Evolutionary conservation across 805 yeast genomes (phyloP).

Genomic region (Diddensiella caesifluorescens): DNA sequence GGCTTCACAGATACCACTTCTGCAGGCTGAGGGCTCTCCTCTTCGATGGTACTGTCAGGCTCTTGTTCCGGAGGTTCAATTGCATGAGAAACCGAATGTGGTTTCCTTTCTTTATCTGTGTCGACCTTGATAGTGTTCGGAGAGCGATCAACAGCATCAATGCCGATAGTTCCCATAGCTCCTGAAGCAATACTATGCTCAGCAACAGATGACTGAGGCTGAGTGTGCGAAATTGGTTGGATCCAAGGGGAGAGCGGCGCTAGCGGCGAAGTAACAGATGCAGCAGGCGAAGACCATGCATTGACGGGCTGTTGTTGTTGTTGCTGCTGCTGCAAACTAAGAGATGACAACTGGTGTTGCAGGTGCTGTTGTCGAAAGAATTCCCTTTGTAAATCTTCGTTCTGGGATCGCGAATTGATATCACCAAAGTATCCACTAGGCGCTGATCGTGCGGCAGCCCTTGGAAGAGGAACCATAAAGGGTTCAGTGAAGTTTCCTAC

Average conservation of each 20-base stretch:
- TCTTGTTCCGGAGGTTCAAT: too few species aligned
- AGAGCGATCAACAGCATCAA: too few species aligned
- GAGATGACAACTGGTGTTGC: conserved; percentile 1
- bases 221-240: conserved; percentile 9
- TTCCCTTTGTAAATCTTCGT: conserved; percentile 8
- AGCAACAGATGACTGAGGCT: conserved; percentile 1
- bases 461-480: conserved; percentile 45
- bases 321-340: conserved; percentile 8
- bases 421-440: not conserved
- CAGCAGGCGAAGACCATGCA: conserved; percentile 9
- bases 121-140: too few species aligned
- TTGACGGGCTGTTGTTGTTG: conserved; percentile 9
- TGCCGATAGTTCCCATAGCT: too few species aligned
- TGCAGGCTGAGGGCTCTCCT: too few species aligned
- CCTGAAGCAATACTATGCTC: conserved; percentile 1
- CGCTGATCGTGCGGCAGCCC: not conserved
- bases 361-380: conserved; percentile 4
- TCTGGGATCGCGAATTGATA: not conserved
- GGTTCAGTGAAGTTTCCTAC: conserved; percentile 53
- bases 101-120: too few species aligned
- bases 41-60: too few species aligned
- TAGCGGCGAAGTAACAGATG: conserved; percentile 8
- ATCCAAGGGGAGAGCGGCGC: conserved; percentile 17
- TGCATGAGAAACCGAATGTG: too few species aligned
- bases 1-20: too few species aligned